Percentiles rank a stretch among this genome's conserved stretches.
These are phyloP conservation scores for Volutella citrinella DNA, from an alignment of 2,329 filamentous ascomycete species.

Conservation along the genomic window DNA sequence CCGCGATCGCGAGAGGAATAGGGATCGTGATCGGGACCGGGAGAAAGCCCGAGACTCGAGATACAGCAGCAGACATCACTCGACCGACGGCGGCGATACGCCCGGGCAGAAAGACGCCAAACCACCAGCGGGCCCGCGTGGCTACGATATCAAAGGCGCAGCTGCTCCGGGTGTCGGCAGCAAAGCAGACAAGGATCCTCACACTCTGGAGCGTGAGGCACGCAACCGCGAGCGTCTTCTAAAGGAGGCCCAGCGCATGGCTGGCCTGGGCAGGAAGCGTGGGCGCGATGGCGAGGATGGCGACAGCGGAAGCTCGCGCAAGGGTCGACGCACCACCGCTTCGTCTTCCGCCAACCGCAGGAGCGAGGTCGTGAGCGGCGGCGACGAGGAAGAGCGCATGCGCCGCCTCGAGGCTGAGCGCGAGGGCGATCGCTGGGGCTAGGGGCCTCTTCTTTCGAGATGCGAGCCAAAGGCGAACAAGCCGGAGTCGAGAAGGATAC, in stretches of 20 bases:
- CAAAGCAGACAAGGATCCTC: slow-evolving; percentile 49
- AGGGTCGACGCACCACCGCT: slow-evolving; percentile 35
- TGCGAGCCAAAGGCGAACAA: too few relatives aligned
- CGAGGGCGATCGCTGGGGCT: slow-evolving; percentile 51
- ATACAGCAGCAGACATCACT: slow-evolving; percentile 33
- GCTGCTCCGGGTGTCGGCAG: slow-evolving; percentile 23
- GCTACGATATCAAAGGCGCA: slow-evolving; percentile 38
- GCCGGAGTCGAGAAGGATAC: neutral
- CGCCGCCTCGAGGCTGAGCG: slow-evolving; percentile 57
- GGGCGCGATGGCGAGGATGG: slow-evolving; percentile 44
- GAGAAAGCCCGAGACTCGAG: slow-evolving; percentile 28
- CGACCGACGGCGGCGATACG: slow-evolving; percentile 23
- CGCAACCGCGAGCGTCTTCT: slow-evolving; percentile 63
- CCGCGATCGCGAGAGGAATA: slow-evolving; percentile 34
- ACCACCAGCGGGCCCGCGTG: slow-evolving; percentile 39
- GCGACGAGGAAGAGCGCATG: slow-evolving; percentile 52
- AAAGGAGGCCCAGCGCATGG: slow-evolving; percentile 66
- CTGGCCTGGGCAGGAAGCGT: slow-evolving; percentile 52
- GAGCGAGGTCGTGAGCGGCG: slow-evolving; percentile 44
- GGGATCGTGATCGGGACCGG: slow-evolving; percentile 32
- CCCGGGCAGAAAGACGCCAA: slow-evolving; percentile 40
- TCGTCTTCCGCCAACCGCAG: slow-evolving; percentile 38
- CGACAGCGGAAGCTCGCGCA: slow-evolving; percentile 38
- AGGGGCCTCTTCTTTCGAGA: too few relatives aligned
- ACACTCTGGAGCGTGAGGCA: slow-evolving; percentile 67